Percentiles rank a stretch among this genome's conserved stretches.
Conservation (phyloP, 148 eudicot species). For the Diospyros kaki region DNA sequence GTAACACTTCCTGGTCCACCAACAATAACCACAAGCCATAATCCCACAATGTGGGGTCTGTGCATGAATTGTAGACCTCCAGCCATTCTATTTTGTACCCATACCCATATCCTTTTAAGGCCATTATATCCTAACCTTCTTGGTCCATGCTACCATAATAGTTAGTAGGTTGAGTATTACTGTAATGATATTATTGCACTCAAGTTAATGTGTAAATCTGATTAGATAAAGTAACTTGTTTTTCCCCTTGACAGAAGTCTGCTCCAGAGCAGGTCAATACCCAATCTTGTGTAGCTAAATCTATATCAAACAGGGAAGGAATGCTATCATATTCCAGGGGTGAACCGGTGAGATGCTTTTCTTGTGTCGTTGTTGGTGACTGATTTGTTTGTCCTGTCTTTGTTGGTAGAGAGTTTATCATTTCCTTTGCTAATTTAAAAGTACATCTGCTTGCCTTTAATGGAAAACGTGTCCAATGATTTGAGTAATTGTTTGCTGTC, state of each 20-base stretch:
- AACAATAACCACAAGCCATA: background rate
- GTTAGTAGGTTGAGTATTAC: background rate
- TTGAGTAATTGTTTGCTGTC: background rate
- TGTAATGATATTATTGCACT: background rate
- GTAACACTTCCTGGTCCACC: slow-evolving; percentile 33
- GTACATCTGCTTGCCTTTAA: background rate
- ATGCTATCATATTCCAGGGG: slow-evolving; percentile 12
- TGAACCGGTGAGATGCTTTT: slow-evolving; percentile 17
- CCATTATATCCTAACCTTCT: no score
- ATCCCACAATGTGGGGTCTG: no score
- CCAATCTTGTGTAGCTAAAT: slow-evolving; percentile 9
- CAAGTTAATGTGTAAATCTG: background rate
- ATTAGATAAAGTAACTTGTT: background rate
- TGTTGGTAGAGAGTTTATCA: background rate
- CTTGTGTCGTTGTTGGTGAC: slow-evolving; percentile 2
- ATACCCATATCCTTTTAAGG: no score
- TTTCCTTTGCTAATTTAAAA: background rate
- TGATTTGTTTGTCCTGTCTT: background rate
- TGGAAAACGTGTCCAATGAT: background rate
- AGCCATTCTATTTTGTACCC: no score
- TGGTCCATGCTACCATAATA: no score
- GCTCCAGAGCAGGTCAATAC: slow-evolving; percentile 15
- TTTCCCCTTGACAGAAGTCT: slow-evolving; percentile 16
- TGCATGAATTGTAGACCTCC: no score
- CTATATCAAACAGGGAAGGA: slow-evolving; percentile 9